Evolutionary conservation across 352 stramenopile species (phyloP), one percentile per base, ranked within the genome.

Genomic region (Phytophthora multivora): DNA sequence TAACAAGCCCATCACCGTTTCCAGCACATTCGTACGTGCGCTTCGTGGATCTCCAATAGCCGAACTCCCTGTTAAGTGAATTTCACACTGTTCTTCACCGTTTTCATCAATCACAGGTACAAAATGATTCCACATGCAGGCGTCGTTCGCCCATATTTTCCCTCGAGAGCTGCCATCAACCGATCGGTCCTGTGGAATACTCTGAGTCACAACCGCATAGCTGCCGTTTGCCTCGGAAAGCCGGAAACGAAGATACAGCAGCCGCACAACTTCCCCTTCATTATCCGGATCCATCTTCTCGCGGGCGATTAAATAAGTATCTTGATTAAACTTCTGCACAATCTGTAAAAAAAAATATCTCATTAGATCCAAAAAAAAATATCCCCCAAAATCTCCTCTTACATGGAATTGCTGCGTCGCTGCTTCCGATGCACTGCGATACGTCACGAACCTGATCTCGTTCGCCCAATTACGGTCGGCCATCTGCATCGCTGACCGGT

Each of bases 1-100:
- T 51, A 79, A 30, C 38, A 88, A 57, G 5, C 73, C 73, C 45
- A 88, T 68, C n/a, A 88, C 68, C n/a, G 69, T 81, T 60, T 88
- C 74, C n/a, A 82, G 59, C 13, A 78, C 79, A 42, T 84, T 77
- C 15, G 59, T 58, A 4, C 69, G 56, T 40, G 71, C 66, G 31
- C 49, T 57, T 21, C 53, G 21, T 19, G 52, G 48, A 25, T 79
- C 67, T 9, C 73, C 73, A 33, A 82, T 60, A 38, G 62, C 31
- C 7, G 69, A 74, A 23, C 71, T 75, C 2, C 76, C 76, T 6
- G 71, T 59, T 40, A 83, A 66, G 38, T 72, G 57, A 13, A 85
- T 65, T 9, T 68, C 51, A 41, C 76, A 85, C 35, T 80, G 60
- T 47, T 85, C 73, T 13, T 63, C 31, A 23, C 53, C 57, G 35